Evolutionary conservation across 495 filamentous ascomycete genomes (phyloP), one percentile per base, ranked within the genome.

Genomic region (Lichenothelia convexa): DNA sequence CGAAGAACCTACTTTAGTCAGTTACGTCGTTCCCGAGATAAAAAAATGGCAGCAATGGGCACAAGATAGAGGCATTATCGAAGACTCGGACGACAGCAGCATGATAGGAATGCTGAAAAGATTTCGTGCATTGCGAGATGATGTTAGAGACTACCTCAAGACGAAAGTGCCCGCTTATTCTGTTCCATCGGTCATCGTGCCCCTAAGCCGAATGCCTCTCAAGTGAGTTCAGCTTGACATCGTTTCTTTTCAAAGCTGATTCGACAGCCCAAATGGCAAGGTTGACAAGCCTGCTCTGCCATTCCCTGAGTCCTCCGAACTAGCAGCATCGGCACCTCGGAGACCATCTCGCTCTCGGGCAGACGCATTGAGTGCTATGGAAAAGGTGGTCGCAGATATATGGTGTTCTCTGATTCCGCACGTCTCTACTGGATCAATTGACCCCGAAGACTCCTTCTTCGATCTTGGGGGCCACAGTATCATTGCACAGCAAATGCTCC

Each of bases 251-350:
- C 24, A 27, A 27, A 7, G 8, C 24, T 13, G 13, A 8, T 27
- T 27, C 24, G 13, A 8, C 24, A 27, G 24, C 57, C 87, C 87
- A 11, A 94, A 94, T 45, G 86, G 85, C 41, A 95, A 93, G 61
- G 73, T 92, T 31, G 89, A 97, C 51, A 83, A 78, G 57, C 83
- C 83, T 4, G 78, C 75, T 1, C 65, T 97, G 29, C 89, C 89
- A 0, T 94, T 92, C 70, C 89, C 89, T 0, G 80, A 87, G 52
- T 74, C 72, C 8, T 67, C 67, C 3, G 73, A 83, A 41, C 53
- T 70, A 8, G 48, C 57, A 5, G 62, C 66, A 17, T 67, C 58
- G 3, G 54, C 59, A 3, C 42, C 53, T 3, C 43, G 48, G 34
- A 37, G 54, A 13, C 41, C 52, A 6, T 47, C 51, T 11, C 36